Percentiles rank a stretch among this genome's conserved stretches.
phyloP scores from a whole-genome alignment of 2,329 filamentous ascomycete genomes.

The Kalaharituber pfeilii region DNA sequence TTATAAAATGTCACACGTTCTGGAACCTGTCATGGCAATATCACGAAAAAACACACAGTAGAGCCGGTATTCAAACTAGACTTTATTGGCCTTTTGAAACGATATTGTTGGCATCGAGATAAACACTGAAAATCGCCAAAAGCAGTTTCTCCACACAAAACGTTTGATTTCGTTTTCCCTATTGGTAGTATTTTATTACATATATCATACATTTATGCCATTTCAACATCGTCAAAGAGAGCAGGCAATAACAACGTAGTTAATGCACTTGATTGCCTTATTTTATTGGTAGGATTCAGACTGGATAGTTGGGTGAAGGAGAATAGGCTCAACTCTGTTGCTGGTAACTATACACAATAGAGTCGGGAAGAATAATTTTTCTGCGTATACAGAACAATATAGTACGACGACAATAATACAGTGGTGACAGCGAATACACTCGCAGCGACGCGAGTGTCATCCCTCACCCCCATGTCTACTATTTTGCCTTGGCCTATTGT shows the following conservation, averaged over 20 bases:
- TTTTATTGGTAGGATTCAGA: background rate
- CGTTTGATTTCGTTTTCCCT: background rate
- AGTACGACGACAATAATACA: too few relatives aligned
- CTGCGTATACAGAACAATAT: too few relatives aligned
- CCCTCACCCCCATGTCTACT: too few relatives aligned
- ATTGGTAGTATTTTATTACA: background rate
- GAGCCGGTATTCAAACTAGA: slow-evolving; percentile 8
- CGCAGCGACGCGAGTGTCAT: too few relatives aligned
- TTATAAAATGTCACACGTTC: too few relatives aligned
- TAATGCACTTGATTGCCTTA: background rate
- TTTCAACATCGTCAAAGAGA: background rate
- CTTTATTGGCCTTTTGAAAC: slow-evolving; percentile 4
- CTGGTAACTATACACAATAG: too few relatives aligned
- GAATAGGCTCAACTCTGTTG: background rate
- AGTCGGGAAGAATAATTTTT: too few relatives aligned
- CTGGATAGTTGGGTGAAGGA: background rate
- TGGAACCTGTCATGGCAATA: too few relatives aligned
- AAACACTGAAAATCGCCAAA: background rate
- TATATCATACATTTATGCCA: background rate
- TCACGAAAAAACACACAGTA: too few relatives aligned
- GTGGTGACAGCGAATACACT: too few relatives aligned
- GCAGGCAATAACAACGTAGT: background rate
- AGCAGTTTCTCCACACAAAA: background rate
- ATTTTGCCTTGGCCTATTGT: too few relatives aligned
- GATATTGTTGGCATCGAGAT: background rate